Conservation (phyloP, 2,329 filamentous ascomycete genomes). For the Cucurbitaria berberidis region DNA sequence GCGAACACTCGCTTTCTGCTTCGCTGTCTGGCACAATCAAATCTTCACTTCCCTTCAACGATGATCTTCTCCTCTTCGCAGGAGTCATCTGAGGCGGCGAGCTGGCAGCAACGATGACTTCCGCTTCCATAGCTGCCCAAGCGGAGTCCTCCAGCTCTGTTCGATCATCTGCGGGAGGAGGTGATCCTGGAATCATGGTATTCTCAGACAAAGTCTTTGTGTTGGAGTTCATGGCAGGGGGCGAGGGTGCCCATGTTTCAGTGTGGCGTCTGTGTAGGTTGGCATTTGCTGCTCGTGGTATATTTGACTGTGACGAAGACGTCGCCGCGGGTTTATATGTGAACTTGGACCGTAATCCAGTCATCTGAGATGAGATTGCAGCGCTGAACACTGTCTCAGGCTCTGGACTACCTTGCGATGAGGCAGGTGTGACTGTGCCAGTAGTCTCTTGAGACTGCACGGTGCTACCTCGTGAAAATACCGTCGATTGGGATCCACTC, state of each 20-base stretch:
- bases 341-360: slow-evolving; percentile 41
- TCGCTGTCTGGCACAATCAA: slow-evolving; percentile 55
- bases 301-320: slow-evolving; percentile 5
- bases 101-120: slow-evolving; percentile 42
- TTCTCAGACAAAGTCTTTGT: not conserved
- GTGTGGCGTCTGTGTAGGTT: slow-evolving; percentile 12
- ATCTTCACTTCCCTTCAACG: slow-evolving; percentile 55
- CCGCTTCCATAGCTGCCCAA: slow-evolving; percentile 36
- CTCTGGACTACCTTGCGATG: slow-evolving; percentile 38
- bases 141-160: slow-evolving; percentile 31
- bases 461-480: slow-evolving; percentile 29
- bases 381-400: slow-evolving; percentile 33
- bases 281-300: slow-evolving; percentile 4
- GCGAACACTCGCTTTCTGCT: slow-evolving; percentile 46
- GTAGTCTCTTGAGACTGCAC: slow-evolving; percentile 33
- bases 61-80: slow-evolving; percentile 23
- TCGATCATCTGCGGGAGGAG: slow-evolving; percentile 9
- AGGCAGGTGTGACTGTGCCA: slow-evolving; percentile 40
- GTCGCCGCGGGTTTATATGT: slow-evolving; percentile 24
- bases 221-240: slow-evolving; percentile 7
- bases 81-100: slow-evolving; percentile 30
- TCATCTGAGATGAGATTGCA: slow-evolving; percentile 36
- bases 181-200: slow-evolving; percentile 7
- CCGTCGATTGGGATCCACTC: slow-evolving; percentile 38
- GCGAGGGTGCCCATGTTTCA: slow-evolving; percentile 12